phyloP scores from a whole-genome alignment of 2,329 filamentous ascomycete genomes.

The Fusarium sp. region DNA sequence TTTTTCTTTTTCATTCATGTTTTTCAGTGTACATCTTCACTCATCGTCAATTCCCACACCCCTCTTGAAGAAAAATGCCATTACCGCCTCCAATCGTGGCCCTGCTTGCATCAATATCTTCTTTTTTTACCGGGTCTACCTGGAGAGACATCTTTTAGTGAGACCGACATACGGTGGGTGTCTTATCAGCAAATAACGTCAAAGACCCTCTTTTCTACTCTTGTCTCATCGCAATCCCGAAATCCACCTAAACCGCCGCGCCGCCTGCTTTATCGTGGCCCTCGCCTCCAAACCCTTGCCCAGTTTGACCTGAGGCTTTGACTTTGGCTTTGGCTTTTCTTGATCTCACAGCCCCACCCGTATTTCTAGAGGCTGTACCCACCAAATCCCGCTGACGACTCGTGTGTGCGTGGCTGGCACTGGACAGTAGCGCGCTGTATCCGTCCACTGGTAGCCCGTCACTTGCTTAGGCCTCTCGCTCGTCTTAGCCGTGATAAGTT shows the following conservation, averaged over 20 bases:
- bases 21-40: constrained; percentile 13
- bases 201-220: constrained; percentile 44
- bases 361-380: constrained; percentile 36
- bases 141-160: constrained; percentile 21
- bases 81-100: constrained; percentile 33
- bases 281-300: constrained; percentile 31
- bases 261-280: constrained; percentile 25
- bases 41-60: constrained; percentile 23
- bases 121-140: constrained; percentile 20
- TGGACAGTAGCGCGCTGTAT: constrained; percentile 8
- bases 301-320: constrained; percentile 27
- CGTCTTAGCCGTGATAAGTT: constrained; percentile 28
- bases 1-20: constrained; percentile 6
- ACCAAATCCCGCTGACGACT: constrained; percentile 35
- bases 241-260: constrained; percentile 38
- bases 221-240: constrained; percentile 37
- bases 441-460: constrained; percentile 18
- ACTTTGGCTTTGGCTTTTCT: constrained; percentile 29
- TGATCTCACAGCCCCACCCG: constrained; percentile 40
- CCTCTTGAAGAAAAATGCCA: constrained; percentile 26
- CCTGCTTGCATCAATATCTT: constrained; percentile 15
- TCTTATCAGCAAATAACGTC: constrained; percentile 40
- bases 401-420: constrained; percentile 32
- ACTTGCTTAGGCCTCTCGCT: constrained; percentile 19
- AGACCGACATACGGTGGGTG: constrained; percentile 34